Conservation (phyloP, 768 basidiomycete species). For the Panaeolus cyanescens region DNA sequence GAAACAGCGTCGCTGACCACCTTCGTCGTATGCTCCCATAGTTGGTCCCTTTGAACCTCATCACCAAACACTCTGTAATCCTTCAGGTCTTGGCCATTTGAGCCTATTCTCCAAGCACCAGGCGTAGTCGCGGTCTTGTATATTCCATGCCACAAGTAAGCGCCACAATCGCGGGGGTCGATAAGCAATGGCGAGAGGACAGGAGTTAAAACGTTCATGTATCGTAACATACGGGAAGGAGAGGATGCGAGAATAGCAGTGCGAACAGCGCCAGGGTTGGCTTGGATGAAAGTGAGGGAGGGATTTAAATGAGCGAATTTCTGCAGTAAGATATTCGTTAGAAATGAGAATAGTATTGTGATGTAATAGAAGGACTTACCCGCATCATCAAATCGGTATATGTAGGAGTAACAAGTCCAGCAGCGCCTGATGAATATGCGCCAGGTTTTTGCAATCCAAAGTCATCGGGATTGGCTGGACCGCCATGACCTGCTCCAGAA, state of each 20-base stretch:
- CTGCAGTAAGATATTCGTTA: conserved; percentile 15
- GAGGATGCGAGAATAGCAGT: conserved; percentile 30
- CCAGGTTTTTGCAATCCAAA: conserved; percentile 46
- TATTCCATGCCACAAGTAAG: conserved; percentile 40
- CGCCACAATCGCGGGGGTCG: conserved; percentile 28
- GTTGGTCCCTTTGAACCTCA: conserved; percentile 32
- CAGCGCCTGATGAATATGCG: conserved; percentile 34
- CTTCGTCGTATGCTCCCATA: conserved; percentile 38
- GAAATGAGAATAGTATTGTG: background rate
- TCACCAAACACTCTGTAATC: conserved; percentile 36
- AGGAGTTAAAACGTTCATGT: conserved; percentile 17
- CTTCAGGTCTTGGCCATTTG: conserved; percentile 36
- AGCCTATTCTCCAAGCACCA: conserved; percentile 33
- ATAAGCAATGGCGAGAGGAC: conserved; percentile 27
- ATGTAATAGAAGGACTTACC: conserved; percentile 28
- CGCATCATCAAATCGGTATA: conserved; percentile 60
- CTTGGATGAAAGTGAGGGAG: conserved; percentile 36
- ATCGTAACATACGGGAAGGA: conserved; percentile 23
- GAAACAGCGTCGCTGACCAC: background rate
- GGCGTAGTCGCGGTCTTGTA: conserved; percentile 23
- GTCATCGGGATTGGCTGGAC: conserved; percentile 45
- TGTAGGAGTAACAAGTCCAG: conserved; percentile 35
- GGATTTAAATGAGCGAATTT: conserved; percentile 32
- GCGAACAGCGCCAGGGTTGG: conserved; percentile 39
- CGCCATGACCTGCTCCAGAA: conserved; percentile 34